Conservation (phyloP, 306 rosid genomes). For the Arachis stenosperma region DNA sequence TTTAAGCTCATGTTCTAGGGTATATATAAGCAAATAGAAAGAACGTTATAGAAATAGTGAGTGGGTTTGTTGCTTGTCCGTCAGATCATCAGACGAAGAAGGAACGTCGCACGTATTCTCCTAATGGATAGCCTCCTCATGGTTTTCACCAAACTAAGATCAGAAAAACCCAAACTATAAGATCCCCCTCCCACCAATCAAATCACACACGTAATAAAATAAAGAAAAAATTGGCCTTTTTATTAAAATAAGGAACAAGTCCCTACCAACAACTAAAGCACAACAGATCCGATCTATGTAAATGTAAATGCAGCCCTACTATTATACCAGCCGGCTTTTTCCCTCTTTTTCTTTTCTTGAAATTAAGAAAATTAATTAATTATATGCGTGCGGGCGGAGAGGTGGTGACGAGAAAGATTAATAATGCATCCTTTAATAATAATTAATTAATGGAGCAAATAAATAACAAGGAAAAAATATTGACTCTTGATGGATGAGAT, state of each 20-base stretch:
- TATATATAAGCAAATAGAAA: too few relatives aligned
- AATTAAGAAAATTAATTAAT: too few relatives aligned
- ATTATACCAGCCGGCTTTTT: constrained; percentile 57
- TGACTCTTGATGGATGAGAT: too few relatives aligned
- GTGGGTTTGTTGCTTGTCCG: constrained; percentile 34
- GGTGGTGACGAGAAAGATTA: constrained; percentile 36
- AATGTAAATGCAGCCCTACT: constrained; percentile 23
- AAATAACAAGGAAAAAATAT: too few relatives aligned
- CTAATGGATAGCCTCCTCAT: constrained; percentile 44
- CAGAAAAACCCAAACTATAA: constrained; percentile 31
- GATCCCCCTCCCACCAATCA: constrained; percentile 42
- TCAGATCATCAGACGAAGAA: constrained; percentile 33
- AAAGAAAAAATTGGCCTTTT: not conserved
- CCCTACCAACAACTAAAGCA: constrained; percentile 45
- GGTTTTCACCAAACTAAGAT: constrained; percentile 53
- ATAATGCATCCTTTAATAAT: not conserved
- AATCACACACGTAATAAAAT: not conserved
- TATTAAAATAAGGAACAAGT: constrained; percentile 10
- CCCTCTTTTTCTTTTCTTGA: not conserved
- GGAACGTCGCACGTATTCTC: constrained; percentile 51
- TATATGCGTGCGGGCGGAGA: constrained; percentile 42
- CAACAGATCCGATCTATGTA: constrained; percentile 24
- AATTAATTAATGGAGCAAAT: too few relatives aligned
- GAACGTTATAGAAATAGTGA: not conserved
- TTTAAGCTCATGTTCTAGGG: too few relatives aligned